Conservation (phyloP, 306 rosid genomes). For the Ceratonia siliqua region DNA sequence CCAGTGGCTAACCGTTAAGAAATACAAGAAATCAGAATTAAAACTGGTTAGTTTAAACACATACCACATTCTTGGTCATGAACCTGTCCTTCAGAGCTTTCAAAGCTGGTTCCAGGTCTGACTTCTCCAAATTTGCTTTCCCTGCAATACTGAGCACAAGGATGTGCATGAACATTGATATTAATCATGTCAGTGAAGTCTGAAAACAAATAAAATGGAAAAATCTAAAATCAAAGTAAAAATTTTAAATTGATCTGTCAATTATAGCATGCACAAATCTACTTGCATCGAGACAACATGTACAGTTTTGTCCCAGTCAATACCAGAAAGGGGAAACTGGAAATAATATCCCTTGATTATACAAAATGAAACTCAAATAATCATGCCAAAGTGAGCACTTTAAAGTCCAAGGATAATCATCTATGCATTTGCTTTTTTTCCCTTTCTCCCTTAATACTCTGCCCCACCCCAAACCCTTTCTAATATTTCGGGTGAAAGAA, state of each 20-base stretch:
- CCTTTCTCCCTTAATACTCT: constrained; percentile 16
- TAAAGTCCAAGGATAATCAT: not conserved
- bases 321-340: constrained; percentile 4
- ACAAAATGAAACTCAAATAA: not conserved
- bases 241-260: not conserved
- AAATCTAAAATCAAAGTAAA: not conserved
- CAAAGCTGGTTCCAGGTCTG: constrained; percentile 96
- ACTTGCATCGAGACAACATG: constrained; percentile 12
- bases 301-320: constrained; percentile 1
- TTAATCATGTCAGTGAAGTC: constrained; percentile 20
- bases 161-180: constrained; percentile 12
- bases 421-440: not conserved
- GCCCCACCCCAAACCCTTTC: not conserved
- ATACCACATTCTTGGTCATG: constrained; percentile 99
- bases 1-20: not conserved
- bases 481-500: not conserved
- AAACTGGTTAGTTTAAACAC: constrained; percentile 26
- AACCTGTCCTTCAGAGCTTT: constrained; percentile 95
- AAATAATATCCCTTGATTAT: constrained; percentile 16
- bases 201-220: constrained; percentile 12
- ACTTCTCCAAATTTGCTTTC: constrained; percentile 89
- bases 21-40: not conserved
- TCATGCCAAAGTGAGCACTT: not conserved
- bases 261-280: not conserved
- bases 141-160: constrained; percentile 83